Evolutionary conservation across 129 eudicot species (phyloP), one percentile per base, ranked within the genome.

Genomic region (Solidago caesia): DNA sequence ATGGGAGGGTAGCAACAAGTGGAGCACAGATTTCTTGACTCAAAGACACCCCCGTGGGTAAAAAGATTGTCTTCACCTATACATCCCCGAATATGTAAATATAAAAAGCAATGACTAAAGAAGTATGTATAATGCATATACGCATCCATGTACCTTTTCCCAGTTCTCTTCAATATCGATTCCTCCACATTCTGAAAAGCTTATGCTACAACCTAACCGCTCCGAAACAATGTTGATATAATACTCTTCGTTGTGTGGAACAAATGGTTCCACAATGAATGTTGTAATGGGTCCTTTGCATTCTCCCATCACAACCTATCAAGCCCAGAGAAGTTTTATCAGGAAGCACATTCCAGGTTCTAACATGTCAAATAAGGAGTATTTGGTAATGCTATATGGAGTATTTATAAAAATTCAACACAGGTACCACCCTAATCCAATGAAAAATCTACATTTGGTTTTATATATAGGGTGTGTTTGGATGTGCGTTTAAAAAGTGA

Each of bases 1-100:
- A 85, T n/a, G 99, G 99, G 59, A 95, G 96, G 44, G 96, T 91
- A 16, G 97, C 99, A 77, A 95, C 87, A 46, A 95, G 94, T 60
- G 97, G 99, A 82, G 97, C 97, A 85, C 91, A 91, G 48, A 81
- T 75, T 61, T 95, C 99, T 68, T 88, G 80, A 80, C 89, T 91
- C 79, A 95, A 78, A 11, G 90, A 68, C 33, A 74, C 71, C 42
- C 96, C 98, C n/a, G 98, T 93, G 7, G 96, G 92, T 71, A 93
- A 44, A 83, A 84, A 84, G 48, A 93, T 76, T 39, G 98, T 93
- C 60, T 93, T 93, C 51, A 93, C 98, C 97, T 92, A 88, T 57
- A 80, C 4, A 42, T 3, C 7, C 33, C 15, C 12, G 1, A 64
- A 21, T 7, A 21, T 68, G 21, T 33, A 49, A 72, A 68, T 9